phyloP scores from a whole-genome alignment of 2,329 filamentous ascomycete genomes.

The Mycosphaerella sp. region DNA sequence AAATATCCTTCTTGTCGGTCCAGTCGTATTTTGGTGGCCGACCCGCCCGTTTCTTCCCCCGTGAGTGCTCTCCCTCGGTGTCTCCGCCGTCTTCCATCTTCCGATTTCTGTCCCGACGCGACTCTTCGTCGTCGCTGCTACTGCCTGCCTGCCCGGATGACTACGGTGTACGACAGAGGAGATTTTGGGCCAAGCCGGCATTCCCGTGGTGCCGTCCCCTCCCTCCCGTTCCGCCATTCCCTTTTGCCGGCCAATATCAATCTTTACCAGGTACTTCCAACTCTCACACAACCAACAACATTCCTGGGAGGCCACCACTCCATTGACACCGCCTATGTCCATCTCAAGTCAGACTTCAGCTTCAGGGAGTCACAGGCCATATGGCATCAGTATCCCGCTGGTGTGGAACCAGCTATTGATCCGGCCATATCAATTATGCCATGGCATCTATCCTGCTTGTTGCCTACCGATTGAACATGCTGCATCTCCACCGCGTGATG shows the following conservation, averaged over 20 bases:
- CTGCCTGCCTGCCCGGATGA: no score
- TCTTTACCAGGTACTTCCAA: no score
- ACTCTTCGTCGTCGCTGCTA: neutral
- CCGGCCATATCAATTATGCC: slow-evolving; percentile 45
- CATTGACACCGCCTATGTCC: slow-evolving; percentile 40
- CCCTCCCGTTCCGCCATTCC: no score
- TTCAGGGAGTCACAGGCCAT: slow-evolving; percentile 36
- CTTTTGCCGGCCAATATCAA: no score
- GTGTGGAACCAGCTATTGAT: slow-evolving; percentile 45
- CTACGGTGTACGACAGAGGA: no score
- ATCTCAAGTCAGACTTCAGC: slow-evolving; percentile 40
- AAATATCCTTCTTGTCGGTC: slow-evolving; percentile 59
- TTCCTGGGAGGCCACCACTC: slow-evolving; percentile 31
- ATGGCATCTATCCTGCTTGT: slow-evolving; percentile 47
- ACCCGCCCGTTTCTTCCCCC: neutral
- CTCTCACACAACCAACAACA: slow-evolving; percentile 24
- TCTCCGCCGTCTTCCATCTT: neutral
- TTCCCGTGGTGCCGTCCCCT: no score
- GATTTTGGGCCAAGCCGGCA: no score
- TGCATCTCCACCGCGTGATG: slow-evolving; percentile 44
- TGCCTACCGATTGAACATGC: slow-evolving; percentile 45
- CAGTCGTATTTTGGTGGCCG: slow-evolving; percentile 49
- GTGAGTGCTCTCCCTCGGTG: neutral
- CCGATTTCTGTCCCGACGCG: slow-evolving; percentile 1
- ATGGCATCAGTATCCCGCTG: slow-evolving; percentile 39